Conservation (phyloP, 331 rosid species). For the Prunus yedoensis region DNA sequence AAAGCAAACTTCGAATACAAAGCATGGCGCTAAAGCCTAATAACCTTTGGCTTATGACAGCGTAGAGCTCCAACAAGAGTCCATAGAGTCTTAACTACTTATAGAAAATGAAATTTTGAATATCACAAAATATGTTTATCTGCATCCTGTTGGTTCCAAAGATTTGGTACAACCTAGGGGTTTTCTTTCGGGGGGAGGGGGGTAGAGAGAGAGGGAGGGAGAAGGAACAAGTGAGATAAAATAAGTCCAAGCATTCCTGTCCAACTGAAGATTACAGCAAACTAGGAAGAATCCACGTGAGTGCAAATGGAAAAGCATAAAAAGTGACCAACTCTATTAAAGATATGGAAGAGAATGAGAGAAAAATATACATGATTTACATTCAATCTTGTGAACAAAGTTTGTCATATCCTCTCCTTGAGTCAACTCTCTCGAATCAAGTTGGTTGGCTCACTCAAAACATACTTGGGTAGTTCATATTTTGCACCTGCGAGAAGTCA, state of each 20-base stretch:
- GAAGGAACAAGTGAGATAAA: background rate
- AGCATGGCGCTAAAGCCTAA: too few relatives aligned
- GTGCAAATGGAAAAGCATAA: slow-evolving; percentile 28
- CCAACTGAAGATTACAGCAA: slow-evolving; percentile 18
- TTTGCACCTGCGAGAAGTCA: slow-evolving; percentile 71
- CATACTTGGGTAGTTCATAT: slow-evolving; percentile 94
- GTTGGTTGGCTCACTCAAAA: slow-evolving; percentile 98
- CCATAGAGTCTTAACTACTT: too few relatives aligned
- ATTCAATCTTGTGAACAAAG: slow-evolving; percentile 53
- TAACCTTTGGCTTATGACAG: too few relatives aligned
- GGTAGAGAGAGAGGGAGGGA: background rate
- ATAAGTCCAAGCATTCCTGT: slow-evolving; percentile 8
- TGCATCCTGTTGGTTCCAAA: too few relatives aligned
- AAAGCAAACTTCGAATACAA: too few relatives aligned
- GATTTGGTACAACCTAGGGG: too few relatives aligned
- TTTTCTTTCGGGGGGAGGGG: background rate
- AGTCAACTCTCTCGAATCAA: slow-evolving; percentile 66
- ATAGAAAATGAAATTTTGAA: too few relatives aligned
- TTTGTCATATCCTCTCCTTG: slow-evolving; percentile 10
- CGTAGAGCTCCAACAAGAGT: too few relatives aligned
- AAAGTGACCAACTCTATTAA: slow-evolving; percentile 39
- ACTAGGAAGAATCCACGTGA: slow-evolving; percentile 23
- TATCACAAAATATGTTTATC: too few relatives aligned
- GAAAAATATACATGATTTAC: slow-evolving; percentile 87
- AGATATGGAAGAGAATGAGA: slow-evolving; percentile 55